Evolutionary conservation across 306 rosid species (phyloP).

Genomic region (Quercus robur): DNA sequence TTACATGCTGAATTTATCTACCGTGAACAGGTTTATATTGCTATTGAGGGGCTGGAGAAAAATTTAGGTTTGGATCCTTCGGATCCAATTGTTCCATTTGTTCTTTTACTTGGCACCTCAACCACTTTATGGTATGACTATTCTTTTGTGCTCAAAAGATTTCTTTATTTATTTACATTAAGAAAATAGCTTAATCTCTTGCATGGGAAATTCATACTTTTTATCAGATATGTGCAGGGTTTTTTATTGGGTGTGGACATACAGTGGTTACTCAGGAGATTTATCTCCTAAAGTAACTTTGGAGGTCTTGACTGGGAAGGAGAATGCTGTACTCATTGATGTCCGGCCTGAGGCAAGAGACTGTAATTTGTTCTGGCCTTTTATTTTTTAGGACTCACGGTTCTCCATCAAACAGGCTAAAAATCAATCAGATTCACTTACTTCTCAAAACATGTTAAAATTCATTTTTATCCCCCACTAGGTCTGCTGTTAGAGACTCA

Average conservation of each 20-base stretch:
- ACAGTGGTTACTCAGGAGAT: constrained; percentile 91
- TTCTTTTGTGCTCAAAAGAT: constrained; percentile 28
- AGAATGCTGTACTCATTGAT: constrained; percentile 72
- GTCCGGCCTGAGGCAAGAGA: constrained; percentile 82
- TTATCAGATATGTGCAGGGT: constrained; percentile 89
- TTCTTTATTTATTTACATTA: constrained; percentile 16
- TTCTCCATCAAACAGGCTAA: not conserved
- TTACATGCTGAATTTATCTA: constrained; percentile 14
- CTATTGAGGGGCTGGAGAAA: constrained; percentile 70
- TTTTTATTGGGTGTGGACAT: constrained; percentile 67
- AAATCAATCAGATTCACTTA: not conserved
- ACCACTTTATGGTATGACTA: constrained; percentile 75
- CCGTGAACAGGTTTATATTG: constrained; percentile 49
- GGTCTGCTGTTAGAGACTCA: not conserved
- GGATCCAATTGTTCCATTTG: constrained; percentile 84
- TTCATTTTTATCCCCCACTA: not conserved
- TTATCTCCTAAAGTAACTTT: constrained; percentile 74
- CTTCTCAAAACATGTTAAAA: not conserved
- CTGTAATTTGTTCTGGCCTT: constrained; percentile 35
- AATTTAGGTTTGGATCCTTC: constrained; percentile 83
- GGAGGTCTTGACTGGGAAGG: constrained; percentile 65
- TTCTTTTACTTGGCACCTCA: constrained; percentile 70
- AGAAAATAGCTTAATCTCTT: constrained; percentile 22
- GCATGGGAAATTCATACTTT: constrained; percentile 43
- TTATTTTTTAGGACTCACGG: constrained; percentile 20